These are phyloP conservation scores for Botrytis aclada DNA, from an alignment of 2,329 filamentous ascomycete genomes.

Conservation along the genomic window DNA sequence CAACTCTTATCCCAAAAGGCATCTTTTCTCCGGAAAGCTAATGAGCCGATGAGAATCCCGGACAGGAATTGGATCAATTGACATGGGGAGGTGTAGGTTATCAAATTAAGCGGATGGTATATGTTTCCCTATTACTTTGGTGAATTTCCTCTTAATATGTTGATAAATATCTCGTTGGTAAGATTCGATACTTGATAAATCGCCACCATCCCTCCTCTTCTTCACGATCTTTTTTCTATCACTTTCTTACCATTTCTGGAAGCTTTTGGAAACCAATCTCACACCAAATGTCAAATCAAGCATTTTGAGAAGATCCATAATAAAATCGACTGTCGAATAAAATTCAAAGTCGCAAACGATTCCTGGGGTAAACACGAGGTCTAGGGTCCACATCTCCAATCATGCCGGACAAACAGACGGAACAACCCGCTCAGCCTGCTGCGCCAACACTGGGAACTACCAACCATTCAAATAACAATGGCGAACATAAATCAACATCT, in stretches of 20 bases:
- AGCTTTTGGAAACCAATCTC: neutral
- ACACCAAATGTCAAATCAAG: neutral
- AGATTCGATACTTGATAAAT: neutral
- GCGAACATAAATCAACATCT: conserved; percentile 5
- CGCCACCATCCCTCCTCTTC: neutral
- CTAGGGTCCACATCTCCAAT: conserved; percentile 19
- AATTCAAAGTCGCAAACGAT: neutral
- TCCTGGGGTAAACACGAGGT: conserved; percentile 12
- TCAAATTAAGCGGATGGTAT: neutral
- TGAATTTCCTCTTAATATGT: neutral
- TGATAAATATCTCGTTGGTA: neutral
- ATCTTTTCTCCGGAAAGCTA: neutral
- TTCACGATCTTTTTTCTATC: neutral
- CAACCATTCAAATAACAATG: neutral
- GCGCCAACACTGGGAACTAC: conserved; percentile 1
- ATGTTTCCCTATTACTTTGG: neutral
- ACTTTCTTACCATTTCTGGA: neutral
- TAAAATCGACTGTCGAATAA: neutral
- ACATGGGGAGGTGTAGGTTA: neutral
- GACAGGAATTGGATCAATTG: neutral
- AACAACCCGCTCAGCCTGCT: conserved; percentile 16
- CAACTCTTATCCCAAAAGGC: neutral
- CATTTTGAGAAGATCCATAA: neutral
- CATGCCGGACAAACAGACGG: conserved; percentile 22
- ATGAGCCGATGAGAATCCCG: neutral